Evolutionary conservation across 345 rosid genomes (phyloP), one percentile per base, ranked within the genome.

Genomic region (Excoecaria cochinchinensis): DNA sequence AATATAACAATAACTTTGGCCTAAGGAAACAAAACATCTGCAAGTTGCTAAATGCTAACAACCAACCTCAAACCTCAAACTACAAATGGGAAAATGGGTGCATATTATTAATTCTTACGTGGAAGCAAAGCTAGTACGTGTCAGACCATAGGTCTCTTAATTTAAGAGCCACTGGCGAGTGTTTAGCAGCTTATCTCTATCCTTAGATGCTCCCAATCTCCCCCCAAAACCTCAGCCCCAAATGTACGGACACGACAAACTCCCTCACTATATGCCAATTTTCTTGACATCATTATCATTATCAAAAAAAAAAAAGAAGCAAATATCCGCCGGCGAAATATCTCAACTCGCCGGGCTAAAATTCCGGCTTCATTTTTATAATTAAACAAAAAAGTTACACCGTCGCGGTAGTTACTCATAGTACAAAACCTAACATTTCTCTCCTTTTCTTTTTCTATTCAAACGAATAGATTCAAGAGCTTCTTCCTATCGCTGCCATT

Each of bases 381-480:
- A 63, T 47, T 61, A 22, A 55, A 21, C 62, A 63, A 48, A 67
- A 62, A 47, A 66, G 38, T 50, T 50, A 63, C 75, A 69, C 15
- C 69, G 61, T 59, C 40, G 14, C 12, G 68, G 38, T 55, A 39
- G 38, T 31, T 17, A 8, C 56, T 67, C 62, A 22, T 13, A 68
- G 58, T 68, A 50, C 72, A 68, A 68, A 51, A 70, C 15, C 15
- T 2, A 52, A 22, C 16, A 0, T 3, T 4, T 25, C 73, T 56
- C 68, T 71, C 67, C 60, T 25, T 74, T 58, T 36, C 39, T 59
- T 31, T 11, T 15, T 47, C 36, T 52, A 16, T 64, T 86, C 78
- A 91, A 70, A 85, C 82, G 71, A 91, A 91, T n/a, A 91, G 87
- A 71, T 91, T 90, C 81, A 91, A 70, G 42, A 89, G 90, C 84